Evolutionary conservation across 768 basidiomycete species (phyloP), one percentile per base, ranked within the genome.

Genomic region (Stropharia rugosoannulata): DNA sequence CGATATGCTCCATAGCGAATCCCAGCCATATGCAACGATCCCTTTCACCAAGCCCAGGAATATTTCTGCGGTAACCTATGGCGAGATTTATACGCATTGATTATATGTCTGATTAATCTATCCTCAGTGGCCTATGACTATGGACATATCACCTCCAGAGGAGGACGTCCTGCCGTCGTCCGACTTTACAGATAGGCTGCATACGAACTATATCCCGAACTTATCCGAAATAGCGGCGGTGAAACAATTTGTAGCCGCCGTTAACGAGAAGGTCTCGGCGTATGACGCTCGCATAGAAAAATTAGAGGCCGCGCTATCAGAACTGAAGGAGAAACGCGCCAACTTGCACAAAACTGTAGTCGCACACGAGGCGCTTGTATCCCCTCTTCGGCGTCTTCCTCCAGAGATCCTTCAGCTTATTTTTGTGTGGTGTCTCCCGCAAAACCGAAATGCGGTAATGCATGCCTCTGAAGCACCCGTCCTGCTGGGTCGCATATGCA

Each of bases 401-500:
- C 64, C 64, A 19, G 65, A 67, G 51, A 59, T 69, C 47, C 45
- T 69, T 7, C 66, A 67, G 19, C 18, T 54, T 22, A 67, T 69
- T 19, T 69, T 69, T 46, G 62, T 63, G 12, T 62, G 53, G 50
- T 69, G 68, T 48, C 57, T 69, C 1, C 62, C 66, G 3, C 50
- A 56, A 42, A 61, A 61, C 29, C 61, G 65, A 18, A 67, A 67
- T 53, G 62, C 63, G n/a, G 68, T 67, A 12, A 69, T 69, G 65
- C 64, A 67, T 51, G 59, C 59, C 10, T 61, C 63, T 4, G 67
- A 68, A 49, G 66, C 67, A 8, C 68, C 66, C 1, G 55, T 66
- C 11, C 64, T 68, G 11, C 61, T 68, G 16, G 68, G 67, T 16
- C 64, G 67, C 19, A 59, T 67, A 29, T 70, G 67, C 59, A 66